Percentiles rank a stretch among this genome's conserved stretches.
Evolutionary conservation across 352 stramenopile genomes (phyloP).

Genomic region (Phytophthora quininea): DNA sequence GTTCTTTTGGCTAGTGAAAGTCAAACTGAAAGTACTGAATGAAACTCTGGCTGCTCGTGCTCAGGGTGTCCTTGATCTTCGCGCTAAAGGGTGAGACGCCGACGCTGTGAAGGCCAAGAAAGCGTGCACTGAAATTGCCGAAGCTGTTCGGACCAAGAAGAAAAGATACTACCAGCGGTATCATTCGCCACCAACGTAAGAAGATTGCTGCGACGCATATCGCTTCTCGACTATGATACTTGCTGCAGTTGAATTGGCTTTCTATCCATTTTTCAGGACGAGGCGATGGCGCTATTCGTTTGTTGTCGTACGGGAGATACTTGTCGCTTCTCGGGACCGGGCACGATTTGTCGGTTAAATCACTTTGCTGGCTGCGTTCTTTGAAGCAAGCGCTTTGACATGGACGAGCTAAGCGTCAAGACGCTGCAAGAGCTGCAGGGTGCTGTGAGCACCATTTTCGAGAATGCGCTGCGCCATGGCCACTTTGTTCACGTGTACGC

Average conservation of each 20-base stretch:
- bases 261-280: too few species aligned
- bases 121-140: conserved; percentile 5
- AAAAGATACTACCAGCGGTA: too few species aligned
- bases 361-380: too few species aligned
- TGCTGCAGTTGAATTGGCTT: too few species aligned
- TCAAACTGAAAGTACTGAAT: background rate
- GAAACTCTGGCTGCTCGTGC: background rate
- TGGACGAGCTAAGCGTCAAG: background rate
- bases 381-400: too few species aligned
- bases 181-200: too few species aligned
- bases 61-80: conserved; percentile 7
- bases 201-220: too few species aligned
- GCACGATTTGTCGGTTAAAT: too few species aligned
- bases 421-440: background rate
- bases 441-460: background rate
- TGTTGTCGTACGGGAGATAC: too few species aligned
- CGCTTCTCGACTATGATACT: too few species aligned
- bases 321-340: too few species aligned
- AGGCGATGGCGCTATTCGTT: too few species aligned
- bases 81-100: background rate
- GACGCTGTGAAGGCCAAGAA: conserved; percentile 10
- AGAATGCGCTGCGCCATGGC: background rate
- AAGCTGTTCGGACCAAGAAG: background rate
- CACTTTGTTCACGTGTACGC: background rate
- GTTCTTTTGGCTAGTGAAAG: conserved; percentile 9